A percentile compares a stretch with the other conserved stretches of the same genome.
These are phyloP conservation scores for Juglanconis juglandina DNA, from an alignment of 2,329 filamentous ascomycete genomes.

Conservation along the genomic window DNA sequence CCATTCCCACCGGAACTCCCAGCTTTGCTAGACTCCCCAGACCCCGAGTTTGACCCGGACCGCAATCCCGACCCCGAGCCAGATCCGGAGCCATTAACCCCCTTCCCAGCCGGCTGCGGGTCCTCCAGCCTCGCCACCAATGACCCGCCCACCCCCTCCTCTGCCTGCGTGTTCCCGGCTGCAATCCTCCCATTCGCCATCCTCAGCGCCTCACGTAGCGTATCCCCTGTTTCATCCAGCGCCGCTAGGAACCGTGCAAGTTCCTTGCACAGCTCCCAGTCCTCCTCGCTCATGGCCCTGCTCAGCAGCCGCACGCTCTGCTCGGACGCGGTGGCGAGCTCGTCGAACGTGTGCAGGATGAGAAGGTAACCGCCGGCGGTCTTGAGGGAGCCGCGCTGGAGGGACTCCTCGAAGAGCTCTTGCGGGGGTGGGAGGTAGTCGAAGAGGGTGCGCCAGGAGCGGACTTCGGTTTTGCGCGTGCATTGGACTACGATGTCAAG, in stretches of 20 bases:
- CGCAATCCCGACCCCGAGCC: neutral
- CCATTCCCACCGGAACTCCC: constrained; percentile 6
- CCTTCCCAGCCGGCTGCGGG: constrained; percentile 22
- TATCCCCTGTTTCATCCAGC: constrained; percentile 81
- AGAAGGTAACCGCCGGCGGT: constrained; percentile 96
- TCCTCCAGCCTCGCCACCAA: constrained; percentile 26
- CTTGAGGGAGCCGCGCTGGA: constrained; percentile 81
- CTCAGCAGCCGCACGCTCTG: constrained; percentile 78
- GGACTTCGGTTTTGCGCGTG: constrained; percentile 92
- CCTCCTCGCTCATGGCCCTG: constrained; percentile 75
- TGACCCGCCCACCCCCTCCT: constrained; percentile 31
- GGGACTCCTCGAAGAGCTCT: constrained; percentile 88
- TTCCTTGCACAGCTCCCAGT: constrained; percentile 96
- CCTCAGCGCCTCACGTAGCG: constrained; percentile 68
- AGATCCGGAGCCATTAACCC: constrained; percentile 10
- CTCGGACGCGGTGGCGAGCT: constrained; percentile 65
- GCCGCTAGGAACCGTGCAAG: constrained; percentile 92
- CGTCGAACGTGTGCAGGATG: constrained; percentile 79
- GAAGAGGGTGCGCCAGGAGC: constrained; percentile 93
- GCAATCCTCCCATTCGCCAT: constrained; percentile 47
- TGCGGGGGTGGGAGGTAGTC: constrained; percentile 84
- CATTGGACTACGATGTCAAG: constrained; percentile 95
- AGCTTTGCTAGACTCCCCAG: constrained; percentile 8
- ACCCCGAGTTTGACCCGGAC: constrained; percentile 1
- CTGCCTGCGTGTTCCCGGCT: constrained; percentile 30